A percentile compares a stretch with the other conserved stretches of the same genome.
Evolutionary conservation across 2,329 filamentous ascomycete genomes (phyloP).

Genomic region (Epichloe festucae): DNA sequence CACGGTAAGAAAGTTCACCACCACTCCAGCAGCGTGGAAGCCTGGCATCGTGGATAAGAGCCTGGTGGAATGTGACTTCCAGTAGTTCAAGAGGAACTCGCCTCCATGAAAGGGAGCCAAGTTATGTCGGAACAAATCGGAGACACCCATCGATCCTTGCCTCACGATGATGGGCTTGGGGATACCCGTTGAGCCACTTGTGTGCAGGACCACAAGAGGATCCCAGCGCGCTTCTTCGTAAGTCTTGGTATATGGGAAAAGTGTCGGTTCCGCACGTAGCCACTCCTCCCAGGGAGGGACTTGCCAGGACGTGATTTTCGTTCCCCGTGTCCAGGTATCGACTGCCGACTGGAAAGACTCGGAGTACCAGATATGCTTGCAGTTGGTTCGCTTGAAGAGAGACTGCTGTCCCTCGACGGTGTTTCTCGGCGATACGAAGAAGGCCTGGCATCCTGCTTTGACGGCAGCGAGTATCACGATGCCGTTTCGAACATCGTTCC

Average conservation of each 20-base stretch:
- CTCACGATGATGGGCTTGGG: conserved; percentile 23
- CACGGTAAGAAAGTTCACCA: conserved; percentile 5
- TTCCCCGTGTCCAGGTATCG: conserved; percentile 6
- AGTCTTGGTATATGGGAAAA: conserved; percentile 5
- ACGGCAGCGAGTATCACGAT: conserved; percentile 8
- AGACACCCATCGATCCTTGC: conserved; percentile 24
- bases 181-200: conserved; percentile 6
- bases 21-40: conserved; percentile 25
- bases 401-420: conserved; percentile 11
- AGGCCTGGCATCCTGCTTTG: conserved; percentile 7
- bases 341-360: conserved; percentile 5
- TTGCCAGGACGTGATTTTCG: conserved; percentile 24
- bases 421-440: conserved; percentile 8
- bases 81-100: not conserved
- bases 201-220: conserved; percentile 7
- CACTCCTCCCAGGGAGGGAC: conserved; percentile 20
- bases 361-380: conserved; percentile 23
- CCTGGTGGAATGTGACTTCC: not conserved
- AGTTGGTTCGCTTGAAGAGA: conserved; percentile 30
- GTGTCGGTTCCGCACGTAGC: conserved; percentile 22
- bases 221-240: conserved; percentile 7
- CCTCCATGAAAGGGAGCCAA: conserved; percentile 7
- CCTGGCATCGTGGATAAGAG: conserved; percentile 19
- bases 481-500: conserved; percentile 7
- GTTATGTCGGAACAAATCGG: conserved; percentile 18